A percentile compares a stretch with the other conserved stretches of the same genome.
Evolutionary conservation across 2,329 filamentous ascomycete species (phyloP).

Genomic region (Aspergillus phoenicis): DNA sequence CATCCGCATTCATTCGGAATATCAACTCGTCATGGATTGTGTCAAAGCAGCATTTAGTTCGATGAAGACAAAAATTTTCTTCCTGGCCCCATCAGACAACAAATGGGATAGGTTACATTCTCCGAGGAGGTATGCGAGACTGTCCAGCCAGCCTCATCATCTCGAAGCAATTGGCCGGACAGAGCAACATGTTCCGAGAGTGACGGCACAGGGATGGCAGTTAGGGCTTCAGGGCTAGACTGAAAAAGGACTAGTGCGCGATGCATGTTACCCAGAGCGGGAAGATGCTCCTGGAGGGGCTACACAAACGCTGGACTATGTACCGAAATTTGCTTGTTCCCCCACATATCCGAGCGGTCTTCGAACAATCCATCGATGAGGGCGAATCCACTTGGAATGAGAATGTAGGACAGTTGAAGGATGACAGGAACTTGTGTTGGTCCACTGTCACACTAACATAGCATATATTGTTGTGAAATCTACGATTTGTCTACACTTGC

Average conservation of each 20-base stretch:
- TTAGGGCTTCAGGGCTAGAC: background rate
- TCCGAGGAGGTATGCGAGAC: background rate
- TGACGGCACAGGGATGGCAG: background rate
- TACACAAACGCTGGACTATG: background rate
- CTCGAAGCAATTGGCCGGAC: background rate
- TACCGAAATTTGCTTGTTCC: background rate
- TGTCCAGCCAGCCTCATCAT: too few species aligned
- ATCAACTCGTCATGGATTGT: background rate
- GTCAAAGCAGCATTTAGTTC: background rate
- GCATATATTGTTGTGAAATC: background rate
- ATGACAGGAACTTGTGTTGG: too few species aligned
- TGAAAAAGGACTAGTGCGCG: background rate
- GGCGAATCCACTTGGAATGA: constrained; percentile 16
- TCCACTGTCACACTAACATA: too few species aligned
- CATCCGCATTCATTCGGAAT: too few species aligned
- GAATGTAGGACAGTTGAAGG: too few species aligned
- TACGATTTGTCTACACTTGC: background rate
- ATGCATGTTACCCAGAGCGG: background rate
- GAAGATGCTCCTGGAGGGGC: background rate
- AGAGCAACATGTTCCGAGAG: background rate
- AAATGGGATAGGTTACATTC: background rate
- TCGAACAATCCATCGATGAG: constrained; percentile 22
- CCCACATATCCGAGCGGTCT: background rate
- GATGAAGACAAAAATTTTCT: background rate
- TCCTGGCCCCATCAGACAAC: background rate